These are phyloP conservation scores for Endoconidiophora laricicola DNA, from an alignment of 2,329 filamentous ascomycete species.

Conservation along the genomic window DNA sequence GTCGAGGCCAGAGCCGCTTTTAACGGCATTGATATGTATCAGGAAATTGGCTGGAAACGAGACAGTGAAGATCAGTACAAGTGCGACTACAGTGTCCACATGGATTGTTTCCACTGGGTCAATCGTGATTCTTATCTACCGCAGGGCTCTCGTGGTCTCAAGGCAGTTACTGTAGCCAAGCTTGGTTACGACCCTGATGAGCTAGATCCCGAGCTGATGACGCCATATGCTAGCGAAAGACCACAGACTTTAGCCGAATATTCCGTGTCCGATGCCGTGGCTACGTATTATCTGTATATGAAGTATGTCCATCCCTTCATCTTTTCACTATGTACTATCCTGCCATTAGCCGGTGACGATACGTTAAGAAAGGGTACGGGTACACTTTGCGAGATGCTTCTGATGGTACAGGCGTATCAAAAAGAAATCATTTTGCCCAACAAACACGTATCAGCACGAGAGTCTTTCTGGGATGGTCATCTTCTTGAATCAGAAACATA, in stretches of 20 bases:
- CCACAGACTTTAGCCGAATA: conserved; percentile 94
- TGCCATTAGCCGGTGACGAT: conserved; percentile 85
- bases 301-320: conserved; percentile 99
- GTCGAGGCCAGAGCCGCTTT: conserved; percentile 86
- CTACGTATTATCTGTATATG: conserved; percentile 99
- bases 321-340: conserved; percentile 93
- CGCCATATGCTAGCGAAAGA: conserved; percentile 71
- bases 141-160: conserved; percentile 90
- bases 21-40: conserved; percentile 97
- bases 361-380: conserved; percentile 89
- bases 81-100: conserved; percentile 88
- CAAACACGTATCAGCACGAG: conserved; percentile 80
- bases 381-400: conserved; percentile 96
- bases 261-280: conserved; percentile 95
- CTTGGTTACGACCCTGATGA: conserved; percentile 97
- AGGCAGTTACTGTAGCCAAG: conserved; percentile 95
- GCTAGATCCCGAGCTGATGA: conserved; percentile 94
- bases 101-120: conserved; percentile 99
- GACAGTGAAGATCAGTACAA: conserved; percentile 94
- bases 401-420: conserved; percentile 96
- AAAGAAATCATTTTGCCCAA: conserved; percentile 87
- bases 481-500: conserved; percentile 94
- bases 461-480: conserved; percentile 94
- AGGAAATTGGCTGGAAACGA: conserved; percentile 91
- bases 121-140: conserved; percentile 96